Evolutionary conservation across 2,329 filamentous ascomycete species (phyloP).

Genomic region (Camptophora hylomeconis): DNA sequence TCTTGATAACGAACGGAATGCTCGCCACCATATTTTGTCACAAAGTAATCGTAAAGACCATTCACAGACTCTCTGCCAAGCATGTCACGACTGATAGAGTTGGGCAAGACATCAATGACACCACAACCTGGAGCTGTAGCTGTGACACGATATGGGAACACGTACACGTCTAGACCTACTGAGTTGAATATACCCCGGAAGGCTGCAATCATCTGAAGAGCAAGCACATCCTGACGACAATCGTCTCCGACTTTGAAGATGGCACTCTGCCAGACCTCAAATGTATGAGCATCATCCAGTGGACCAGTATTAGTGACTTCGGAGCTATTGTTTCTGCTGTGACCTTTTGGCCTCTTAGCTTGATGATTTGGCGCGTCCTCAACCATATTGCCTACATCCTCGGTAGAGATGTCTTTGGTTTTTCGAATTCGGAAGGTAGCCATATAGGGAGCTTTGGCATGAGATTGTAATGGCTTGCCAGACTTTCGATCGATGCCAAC

Average conservation of each 20-base stretch:
- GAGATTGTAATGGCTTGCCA: constrained; percentile 90
- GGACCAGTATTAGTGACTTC: constrained; percentile 1
- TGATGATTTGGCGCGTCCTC: constrained; percentile 32
- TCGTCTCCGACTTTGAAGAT: constrained; percentile 99
- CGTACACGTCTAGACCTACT: constrained; percentile 89
- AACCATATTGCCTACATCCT: constrained; percentile 40
- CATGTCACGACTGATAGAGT: constrained; percentile 98
- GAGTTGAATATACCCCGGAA: constrained; percentile 95
- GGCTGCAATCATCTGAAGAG: constrained; percentile 92
- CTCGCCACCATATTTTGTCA: constrained; percentile 93
- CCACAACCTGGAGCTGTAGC: constrained; percentile 94
- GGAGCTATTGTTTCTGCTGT: constrained; percentile 12
- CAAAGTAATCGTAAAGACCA: constrained; percentile 94
- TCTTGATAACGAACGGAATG: constrained; percentile 91
- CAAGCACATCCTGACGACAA: constrained; percentile 91
- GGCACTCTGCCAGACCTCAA: constrained; percentile 97
- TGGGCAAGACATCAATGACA: constrained; percentile 94
- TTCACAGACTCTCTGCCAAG: constrained; percentile 95
- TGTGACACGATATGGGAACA: constrained; percentile 93
- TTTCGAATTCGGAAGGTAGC: constrained; percentile 96
- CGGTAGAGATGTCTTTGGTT: constrained; percentile 38
- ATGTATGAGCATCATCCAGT: constrained; percentile 34
- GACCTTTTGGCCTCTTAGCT: constrained; percentile 12
- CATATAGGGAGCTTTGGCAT: constrained; percentile 98
- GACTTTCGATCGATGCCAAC: constrained; percentile 97